Evolutionary conservation across 2,329 filamentous ascomycete genomes (phyloP).

Genomic region (Trichophyton mentagrophytes): DNA sequence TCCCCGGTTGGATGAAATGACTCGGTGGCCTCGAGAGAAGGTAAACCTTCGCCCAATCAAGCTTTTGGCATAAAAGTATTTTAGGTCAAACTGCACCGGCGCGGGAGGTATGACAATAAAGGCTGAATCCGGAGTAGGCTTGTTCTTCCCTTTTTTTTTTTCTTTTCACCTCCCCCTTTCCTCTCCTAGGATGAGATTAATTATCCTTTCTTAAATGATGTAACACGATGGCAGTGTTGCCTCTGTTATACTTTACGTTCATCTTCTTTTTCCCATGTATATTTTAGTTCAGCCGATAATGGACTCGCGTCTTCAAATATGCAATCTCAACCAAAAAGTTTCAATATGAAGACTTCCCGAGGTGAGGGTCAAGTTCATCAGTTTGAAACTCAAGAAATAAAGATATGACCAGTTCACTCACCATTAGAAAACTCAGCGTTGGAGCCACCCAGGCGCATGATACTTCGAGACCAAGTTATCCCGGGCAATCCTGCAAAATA

Average conservation of each 20-base stretch:
- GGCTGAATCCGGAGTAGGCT: neutral
- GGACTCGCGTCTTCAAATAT: neutral
- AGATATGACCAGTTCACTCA: neutral
- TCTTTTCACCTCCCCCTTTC: no score
- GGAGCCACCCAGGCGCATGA: neutral
- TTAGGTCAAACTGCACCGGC: neutral
- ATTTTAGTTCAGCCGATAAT: neutral
- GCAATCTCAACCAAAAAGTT: neutral
- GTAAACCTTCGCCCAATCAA: slow-evolving; percentile 1
- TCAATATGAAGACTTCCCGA: neutral
- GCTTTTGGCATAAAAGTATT: neutral
- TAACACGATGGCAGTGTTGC: neutral
- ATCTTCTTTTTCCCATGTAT: neutral
- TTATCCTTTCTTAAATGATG: neutral
- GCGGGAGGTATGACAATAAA: neutral
- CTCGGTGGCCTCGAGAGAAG: slow-evolving; percentile 8
- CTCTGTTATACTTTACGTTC: neutral
- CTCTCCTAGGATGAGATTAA: neutral
- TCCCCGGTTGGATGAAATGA: slow-evolving; percentile 5
- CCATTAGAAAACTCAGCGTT: neutral
- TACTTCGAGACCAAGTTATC: neutral
- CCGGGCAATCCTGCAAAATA: neutral
- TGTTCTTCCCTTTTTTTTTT: neutral
- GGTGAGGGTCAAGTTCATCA: neutral
- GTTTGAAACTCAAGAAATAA: neutral